A percentile compares a stretch with the other conserved stretches of the same genome.
phyloP scores from a whole-genome alignment of 352 stramenopile species.

The Phytophthora ohioensis region DNA sequence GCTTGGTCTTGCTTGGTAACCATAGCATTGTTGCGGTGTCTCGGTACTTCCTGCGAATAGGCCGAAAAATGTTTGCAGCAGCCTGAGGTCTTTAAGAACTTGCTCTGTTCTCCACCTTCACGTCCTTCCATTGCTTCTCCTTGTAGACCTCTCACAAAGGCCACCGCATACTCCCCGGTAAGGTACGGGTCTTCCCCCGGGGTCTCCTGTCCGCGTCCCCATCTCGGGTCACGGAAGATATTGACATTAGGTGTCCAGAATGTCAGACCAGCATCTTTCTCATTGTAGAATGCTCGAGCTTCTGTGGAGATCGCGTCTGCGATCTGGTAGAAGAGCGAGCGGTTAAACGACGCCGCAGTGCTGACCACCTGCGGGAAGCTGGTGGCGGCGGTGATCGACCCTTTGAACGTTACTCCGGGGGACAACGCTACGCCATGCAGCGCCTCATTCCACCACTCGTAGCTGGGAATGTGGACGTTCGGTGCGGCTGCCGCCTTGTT shows the following conservation, averaged over 20 bases:
- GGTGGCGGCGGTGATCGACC: conserved; percentile 74
- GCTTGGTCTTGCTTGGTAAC: conserved; percentile 89
- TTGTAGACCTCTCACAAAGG: conserved; percentile 89
- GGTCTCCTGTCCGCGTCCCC: conserved; percentile 92
- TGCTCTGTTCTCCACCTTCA: background rate
- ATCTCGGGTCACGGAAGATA: conserved; percentile 93
- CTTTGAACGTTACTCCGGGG: conserved; percentile 65
- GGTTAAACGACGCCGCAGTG: conserved; percentile 87
- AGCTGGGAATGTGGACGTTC: conserved; percentile 59
- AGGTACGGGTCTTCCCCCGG: conserved; percentile 93
- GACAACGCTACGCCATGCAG: conserved; percentile 88
- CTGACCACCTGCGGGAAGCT: conserved; percentile 90
- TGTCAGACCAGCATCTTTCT: conserved; percentile 79
- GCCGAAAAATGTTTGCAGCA: conserved; percentile 95
- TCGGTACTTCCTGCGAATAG: conserved; percentile 86
- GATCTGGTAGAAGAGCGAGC: conserved; percentile 82
- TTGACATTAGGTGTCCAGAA: conserved; percentile 96
- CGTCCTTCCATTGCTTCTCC: conserved; percentile 53
- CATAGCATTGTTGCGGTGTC: conserved; percentile 89
- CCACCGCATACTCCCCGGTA: conserved; percentile 82
- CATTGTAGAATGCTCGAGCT: conserved; percentile 84
- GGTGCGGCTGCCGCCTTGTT: conserved; percentile 57
- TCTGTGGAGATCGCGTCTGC: conserved; percentile 86
- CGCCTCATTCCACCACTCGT: conserved; percentile 92
- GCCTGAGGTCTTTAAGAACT: conserved; percentile 82